These are phyloP conservation scores for Bimuria novae-zelandiae DNA, from an alignment of 2,329 filamentous ascomycete species.

Conservation along the genomic window DNA sequence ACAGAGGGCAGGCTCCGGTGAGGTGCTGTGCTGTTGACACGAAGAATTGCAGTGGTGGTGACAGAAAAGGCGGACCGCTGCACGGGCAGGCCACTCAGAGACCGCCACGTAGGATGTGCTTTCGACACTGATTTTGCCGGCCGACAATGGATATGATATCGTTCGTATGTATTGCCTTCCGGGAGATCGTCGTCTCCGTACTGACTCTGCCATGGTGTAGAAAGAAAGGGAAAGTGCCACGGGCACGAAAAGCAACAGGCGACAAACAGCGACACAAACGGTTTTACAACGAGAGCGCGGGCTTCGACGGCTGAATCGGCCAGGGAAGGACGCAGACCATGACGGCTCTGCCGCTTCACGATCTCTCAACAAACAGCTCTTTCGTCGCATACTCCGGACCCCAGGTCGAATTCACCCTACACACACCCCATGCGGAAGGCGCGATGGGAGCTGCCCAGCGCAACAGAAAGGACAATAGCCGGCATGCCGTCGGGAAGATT, in stretches of 20 bases:
- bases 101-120: constrained; percentile 46
- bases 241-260: constrained; percentile 24
- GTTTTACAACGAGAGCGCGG: constrained; percentile 19
- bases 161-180: constrained; percentile 18
- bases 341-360: constrained; percentile 1
- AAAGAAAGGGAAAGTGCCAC: constrained; percentile 18
- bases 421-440: background rate
- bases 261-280: constrained; percentile 25
- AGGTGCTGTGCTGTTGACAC: constrained; percentile 17
- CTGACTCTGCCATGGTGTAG: constrained; percentile 13
- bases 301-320: constrained; percentile 2
- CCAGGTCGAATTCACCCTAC: background rate
- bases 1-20: constrained; percentile 19
- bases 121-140: constrained; percentile 24
- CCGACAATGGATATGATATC: constrained; percentile 24
- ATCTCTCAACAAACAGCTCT: background rate
- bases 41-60: constrained; percentile 23
- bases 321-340: background rate
- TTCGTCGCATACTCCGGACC: background rate
- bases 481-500: background rate
- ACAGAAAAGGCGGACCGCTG: constrained; percentile 41
- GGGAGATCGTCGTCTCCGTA: constrained; percentile 9
- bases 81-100: constrained; percentile 48
- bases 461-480: background rate
- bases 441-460: background rate